phyloP scores from a whole-genome alignment of 176 grass and related monocot genomes.

The Musa itinerans region DNA sequence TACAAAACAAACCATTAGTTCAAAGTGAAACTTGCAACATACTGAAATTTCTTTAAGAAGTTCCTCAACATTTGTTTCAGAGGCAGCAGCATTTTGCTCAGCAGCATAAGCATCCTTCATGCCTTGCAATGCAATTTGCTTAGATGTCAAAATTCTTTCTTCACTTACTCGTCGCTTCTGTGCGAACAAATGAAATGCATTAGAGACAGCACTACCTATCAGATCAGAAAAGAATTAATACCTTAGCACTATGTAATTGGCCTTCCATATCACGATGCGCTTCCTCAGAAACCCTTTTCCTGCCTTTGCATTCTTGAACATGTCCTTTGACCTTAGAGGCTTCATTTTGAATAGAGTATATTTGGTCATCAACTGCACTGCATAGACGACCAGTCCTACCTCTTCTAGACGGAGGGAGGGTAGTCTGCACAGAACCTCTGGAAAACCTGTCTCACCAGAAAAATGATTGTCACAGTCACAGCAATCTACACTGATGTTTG shows the following conservation, averaged over 20 bases:
- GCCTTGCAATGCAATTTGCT: conserved; percentile 43
- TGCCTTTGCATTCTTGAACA: conserved; percentile 25
- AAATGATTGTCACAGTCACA: conserved; percentile 8
- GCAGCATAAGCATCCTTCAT: conserved; percentile 43
- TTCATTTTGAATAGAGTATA: conserved; percentile 44
- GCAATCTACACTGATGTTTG: neutral
- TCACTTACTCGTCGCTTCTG: conserved; percentile 48
- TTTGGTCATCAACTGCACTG: conserved; percentile 52
- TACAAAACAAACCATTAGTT: neutral
- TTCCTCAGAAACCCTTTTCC: conserved; percentile 24
- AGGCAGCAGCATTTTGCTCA: conserved; percentile 30
- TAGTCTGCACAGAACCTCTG: conserved; percentile 60
- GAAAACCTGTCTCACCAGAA: conserved; percentile 45
- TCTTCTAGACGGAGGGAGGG: conserved; percentile 48
- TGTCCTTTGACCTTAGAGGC: conserved; percentile 30
- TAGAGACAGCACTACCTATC: conserved; percentile 2
- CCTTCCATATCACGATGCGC: conserved; percentile 19
- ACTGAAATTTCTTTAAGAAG: conserved; percentile 69
- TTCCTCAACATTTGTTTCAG: conserved; percentile 47
- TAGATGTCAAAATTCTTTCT: conserved; percentile 35
- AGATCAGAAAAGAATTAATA: conserved; percentile 26
- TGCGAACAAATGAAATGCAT: conserved; percentile 12
- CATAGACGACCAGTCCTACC: conserved; percentile 48
- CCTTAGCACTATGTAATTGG: conserved; percentile 47
- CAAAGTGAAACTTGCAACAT: conserved; percentile 12